Evolutionary conservation across 257 asterid genomes (phyloP).

Genomic region (Echites panduratus): DNA sequence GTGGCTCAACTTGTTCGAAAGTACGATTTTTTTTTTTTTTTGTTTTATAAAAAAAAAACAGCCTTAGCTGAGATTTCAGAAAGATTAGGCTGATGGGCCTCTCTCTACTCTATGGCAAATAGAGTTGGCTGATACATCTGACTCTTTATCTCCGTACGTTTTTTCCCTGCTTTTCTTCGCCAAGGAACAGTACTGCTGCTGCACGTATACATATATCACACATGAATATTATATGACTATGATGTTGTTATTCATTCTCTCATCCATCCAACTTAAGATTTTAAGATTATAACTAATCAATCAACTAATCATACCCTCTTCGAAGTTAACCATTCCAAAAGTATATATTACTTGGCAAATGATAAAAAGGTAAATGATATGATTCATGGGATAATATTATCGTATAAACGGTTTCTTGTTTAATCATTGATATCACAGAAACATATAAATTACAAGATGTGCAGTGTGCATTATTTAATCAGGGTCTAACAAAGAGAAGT

Average conservation of each 20-base stretch:
- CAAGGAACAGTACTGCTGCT: conserved; percentile 5
- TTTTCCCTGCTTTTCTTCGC: conserved; percentile 16
- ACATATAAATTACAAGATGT: too few relatives aligned
- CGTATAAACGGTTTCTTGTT: too few relatives aligned
- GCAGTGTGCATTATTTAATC: too few relatives aligned
- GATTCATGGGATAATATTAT: too few relatives aligned
- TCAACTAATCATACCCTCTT: not conserved
- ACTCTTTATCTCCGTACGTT: conserved; percentile 9
- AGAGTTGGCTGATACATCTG: conserved; percentile 12
- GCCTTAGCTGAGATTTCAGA: conserved; percentile 19
- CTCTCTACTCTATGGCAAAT: conserved; percentile 3
- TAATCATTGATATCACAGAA: too few relatives aligned
- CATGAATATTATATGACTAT: not conserved
- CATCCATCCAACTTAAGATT: not conserved
- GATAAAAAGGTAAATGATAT: too few relatives aligned
- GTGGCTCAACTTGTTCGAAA: conserved; percentile 5
- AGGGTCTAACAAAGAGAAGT: too few relatives aligned
- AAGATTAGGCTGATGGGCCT: conserved; percentile 14
- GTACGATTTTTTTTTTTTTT: too few relatives aligned
- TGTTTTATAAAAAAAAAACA: conserved; percentile 7
- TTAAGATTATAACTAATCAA: not conserved
- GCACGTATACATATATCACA: not conserved
- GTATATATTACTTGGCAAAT: too few relatives aligned
- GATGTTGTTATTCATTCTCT: not conserved
- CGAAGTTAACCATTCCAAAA: not conserved